These are phyloP conservation scores for Astrothelium macrocarpum DNA, from an alignment of 495 filamentous ascomycete species.

Conservation along the genomic window DNA sequence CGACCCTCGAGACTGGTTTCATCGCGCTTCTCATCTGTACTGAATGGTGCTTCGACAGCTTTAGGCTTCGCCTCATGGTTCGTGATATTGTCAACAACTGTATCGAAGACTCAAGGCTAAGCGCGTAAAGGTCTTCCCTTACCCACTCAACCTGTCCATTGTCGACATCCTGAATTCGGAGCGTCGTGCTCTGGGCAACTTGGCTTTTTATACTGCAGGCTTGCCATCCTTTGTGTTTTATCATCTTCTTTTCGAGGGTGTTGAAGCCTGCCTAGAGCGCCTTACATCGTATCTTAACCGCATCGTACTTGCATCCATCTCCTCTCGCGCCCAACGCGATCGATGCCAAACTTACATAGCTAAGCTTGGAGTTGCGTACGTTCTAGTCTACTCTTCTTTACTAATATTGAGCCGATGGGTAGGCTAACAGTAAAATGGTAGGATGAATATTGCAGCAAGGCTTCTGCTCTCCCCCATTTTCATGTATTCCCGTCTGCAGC, in stretches of 20 bases:
- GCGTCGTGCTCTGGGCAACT: background rate
- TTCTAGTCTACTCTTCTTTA: too few relatives aligned
- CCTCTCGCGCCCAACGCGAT: background rate
- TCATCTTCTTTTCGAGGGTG: background rate
- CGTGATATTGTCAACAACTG: background rate
- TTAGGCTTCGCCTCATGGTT: conserved; percentile 1
- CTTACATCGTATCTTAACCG: background rate
- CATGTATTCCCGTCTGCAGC: background rate
- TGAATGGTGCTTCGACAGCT: background rate
- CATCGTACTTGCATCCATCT: background rate
- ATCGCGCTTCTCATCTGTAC: background rate
- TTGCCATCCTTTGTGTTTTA: background rate
- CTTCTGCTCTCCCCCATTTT: background rate
- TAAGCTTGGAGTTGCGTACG: background rate
- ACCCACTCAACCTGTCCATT: background rate
- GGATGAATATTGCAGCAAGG: background rate
- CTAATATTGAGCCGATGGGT: background rate
- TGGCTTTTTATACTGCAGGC: background rate
- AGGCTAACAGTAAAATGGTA: background rate
- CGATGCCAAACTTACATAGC: background rate
- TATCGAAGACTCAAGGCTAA: background rate
- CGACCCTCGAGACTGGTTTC: background rate
- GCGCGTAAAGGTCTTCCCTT: background rate
- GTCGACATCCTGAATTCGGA: background rate
- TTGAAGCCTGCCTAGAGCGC: background rate